phyloP scores from a whole-genome alignment of 345 rosid genomes.

The Citrus sp. region DNA sequence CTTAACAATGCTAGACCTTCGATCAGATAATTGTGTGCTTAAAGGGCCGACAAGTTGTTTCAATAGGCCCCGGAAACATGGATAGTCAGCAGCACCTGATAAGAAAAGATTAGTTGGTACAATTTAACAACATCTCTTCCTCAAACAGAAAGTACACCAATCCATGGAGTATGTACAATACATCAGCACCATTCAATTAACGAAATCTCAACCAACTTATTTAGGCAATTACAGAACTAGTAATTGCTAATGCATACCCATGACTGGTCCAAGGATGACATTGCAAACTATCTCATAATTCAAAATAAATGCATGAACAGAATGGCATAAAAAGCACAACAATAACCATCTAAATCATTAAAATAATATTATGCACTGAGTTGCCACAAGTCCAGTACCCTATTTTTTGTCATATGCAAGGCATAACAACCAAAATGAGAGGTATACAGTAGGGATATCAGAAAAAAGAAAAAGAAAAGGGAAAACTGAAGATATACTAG shows the following conservation, averaged over 20 bases:
- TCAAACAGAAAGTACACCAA: background rate
- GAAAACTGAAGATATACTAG: background rate
- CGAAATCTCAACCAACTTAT: background rate
- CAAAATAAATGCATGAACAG: background rate
- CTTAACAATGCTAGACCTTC: conserved; percentile 95
- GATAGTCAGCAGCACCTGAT: conserved; percentile 83
- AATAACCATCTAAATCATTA: background rate
- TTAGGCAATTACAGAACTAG: background rate
- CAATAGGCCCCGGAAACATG: conserved; percentile 83
- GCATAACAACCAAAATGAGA: background rate
- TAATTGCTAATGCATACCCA: too few species aligned
- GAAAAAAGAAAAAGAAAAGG: background rate
- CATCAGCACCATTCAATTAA: background rate
- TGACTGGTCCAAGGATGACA: background rate
- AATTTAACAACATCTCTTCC: conserved; percentile 13
- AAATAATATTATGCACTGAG: background rate
- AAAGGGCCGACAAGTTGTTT: conserved; percentile 92
- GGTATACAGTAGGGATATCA: background rate
- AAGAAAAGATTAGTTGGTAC: conserved; percentile 8
- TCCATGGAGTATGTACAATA: background rate
- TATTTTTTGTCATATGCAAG: background rate
- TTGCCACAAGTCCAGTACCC: background rate
- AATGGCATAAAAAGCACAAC: background rate
- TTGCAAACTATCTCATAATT: background rate
- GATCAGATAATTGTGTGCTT: conserved; percentile 80